Percentiles rank a stretch among this genome's conserved stretches.
These are phyloP conservation scores for Penicilliopsis zonata DNA, from an alignment of 495 filamentous ascomycete genomes.

Conservation along the genomic window DNA sequence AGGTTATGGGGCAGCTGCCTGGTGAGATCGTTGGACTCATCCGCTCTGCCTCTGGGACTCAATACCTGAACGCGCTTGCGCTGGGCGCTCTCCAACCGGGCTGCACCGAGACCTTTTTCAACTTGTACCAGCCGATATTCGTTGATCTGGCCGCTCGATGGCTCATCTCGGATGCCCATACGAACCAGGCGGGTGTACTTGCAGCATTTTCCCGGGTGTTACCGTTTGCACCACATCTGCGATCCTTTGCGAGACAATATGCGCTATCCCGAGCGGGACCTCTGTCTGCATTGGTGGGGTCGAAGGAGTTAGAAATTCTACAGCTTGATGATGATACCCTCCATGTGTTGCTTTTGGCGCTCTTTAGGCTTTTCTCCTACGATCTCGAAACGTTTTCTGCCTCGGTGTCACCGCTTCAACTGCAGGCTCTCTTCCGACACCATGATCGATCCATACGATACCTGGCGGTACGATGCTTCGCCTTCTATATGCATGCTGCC, in stretches of 20 bases:
- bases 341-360: conserved; percentile 44
- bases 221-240: conserved; percentile 64
- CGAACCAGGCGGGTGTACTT: conserved; percentile 40
- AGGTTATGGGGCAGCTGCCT: conserved; percentile 43
- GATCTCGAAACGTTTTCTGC: conserved; percentile 52
- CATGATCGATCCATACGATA: conserved; percentile 52
- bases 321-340: conserved; percentile 23
- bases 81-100: conserved; percentile 50
- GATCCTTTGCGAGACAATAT: conserved; percentile 34
- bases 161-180: conserved; percentile 35
- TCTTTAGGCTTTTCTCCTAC: conserved; percentile 66
- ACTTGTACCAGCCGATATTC: conserved; percentile 56
- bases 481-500: conserved; percentile 65
- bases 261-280: conserved; percentile 27
- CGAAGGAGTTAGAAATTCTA: conserved; percentile 24
- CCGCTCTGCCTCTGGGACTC: conserved; percentile 44
- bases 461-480: conserved; percentile 68
- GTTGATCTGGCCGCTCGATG: conserved; percentile 73
- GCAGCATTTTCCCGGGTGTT: conserved; percentile 68
- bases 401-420: conserved; percentile 48
- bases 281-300: conserved; percentile 26
- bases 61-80: conserved; percentile 60
- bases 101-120: conserved; percentile 56
- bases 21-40: conserved; percentile 53
- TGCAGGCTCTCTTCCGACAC: conserved; percentile 58